Base-by-base conservation (phyloP, 2,329 filamentous ascomycete genomes). In the Penicillium sp. region DNA sequence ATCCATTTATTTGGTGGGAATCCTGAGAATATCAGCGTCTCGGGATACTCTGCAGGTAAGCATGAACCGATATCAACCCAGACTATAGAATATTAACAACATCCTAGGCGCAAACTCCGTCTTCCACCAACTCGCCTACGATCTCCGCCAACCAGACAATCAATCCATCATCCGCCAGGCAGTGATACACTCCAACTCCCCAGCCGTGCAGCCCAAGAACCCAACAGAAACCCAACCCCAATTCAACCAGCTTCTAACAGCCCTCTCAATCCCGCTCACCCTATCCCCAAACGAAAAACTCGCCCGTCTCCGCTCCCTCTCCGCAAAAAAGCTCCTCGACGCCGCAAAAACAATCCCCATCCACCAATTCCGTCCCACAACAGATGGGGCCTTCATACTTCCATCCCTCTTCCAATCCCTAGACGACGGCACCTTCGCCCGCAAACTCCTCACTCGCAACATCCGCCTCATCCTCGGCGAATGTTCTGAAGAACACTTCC, bases 61-160 rank as follows among this genome's bases (percentile, higher is more conserved):
- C 48, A 13, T 35, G 1, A 23, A 26, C 22, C 23, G 8, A 10
- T 32, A 10, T 10, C 16, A 20, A 34, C 3, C 9, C 10, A 10
- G 18, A 6, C n/a, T n/a, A 31, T 7, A n/a, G n/a, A n/a, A 5
- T 26, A 13, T 29, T 52, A 42, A 57, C 45, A 2, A 43, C 20
- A 29, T 32, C n/a, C 18, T 29, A 69, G 71, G 78, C 1, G 70
- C 76, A 2, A 76, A 81, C 55, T 78, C 75, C 2, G 70, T 74
- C 2, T 81, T 80, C 55, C 73, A 81, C 44, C 79, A 81, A 60
- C 61, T 81, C 2, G 72, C 77, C 8, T 77, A 80, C 52, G 79
- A 82, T 54, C 67, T 81, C 7, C 72, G 70, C 42, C 68, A 75
- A 14, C 70, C 75, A 0, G 66, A 69, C 8, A 59, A 68, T 3